Evolutionary conservation across 768 basidiomycete genomes (phyloP), one percentile per base, ranked within the genome.

Genomic region (Vishniacozyma victoriae): DNA sequence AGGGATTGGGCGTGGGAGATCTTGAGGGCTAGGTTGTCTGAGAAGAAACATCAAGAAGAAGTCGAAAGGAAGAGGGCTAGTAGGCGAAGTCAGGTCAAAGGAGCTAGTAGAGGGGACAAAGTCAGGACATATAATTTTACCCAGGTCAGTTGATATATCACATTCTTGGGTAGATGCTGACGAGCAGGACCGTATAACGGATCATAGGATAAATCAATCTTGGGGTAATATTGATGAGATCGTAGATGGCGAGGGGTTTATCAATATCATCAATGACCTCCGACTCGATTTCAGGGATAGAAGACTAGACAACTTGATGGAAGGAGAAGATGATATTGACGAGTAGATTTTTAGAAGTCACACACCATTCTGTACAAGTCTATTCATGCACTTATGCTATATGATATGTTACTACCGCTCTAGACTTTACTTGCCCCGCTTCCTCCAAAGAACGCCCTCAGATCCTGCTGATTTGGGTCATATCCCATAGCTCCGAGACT

Each of bases 111-210:
- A 18, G 88, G 87, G 58, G 91, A 96, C 64, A 97, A 96, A 70
- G 86, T 97, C 48, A 76, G 95, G 52, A 97, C 95, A 3, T 97
- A 96, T 72, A 96, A 95, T 62, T 92, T 84, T 69, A 80, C 88
- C 1, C 90, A 91, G 77, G 88, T 79, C 41, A 14, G 15, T 26
- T 22, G 13, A 27, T 45, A 24, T 11, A 35, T 27, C 15, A 3
- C 39, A 25, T 46, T 22, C 18, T n/a, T n/a, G n/a, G n/a, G n/a
- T n/a, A n/a, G n/a, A n/a, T n/a, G n/a, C n/a, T n/a, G n/a, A n/a
- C n/a, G n/a, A n/a, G 15, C 36, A 93, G 84, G 89, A 90, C 55
- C 84, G 91, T 9, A 81, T 96, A 9, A 97, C 92, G 2, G 92
- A 95, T 69, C 92, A 96, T 60, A 79, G 91, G 0, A 82, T 95